Evolutionary conservation across 352 stramenopile genomes (phyloP).

Genomic region (Globisporangium camurandrum): DNA sequence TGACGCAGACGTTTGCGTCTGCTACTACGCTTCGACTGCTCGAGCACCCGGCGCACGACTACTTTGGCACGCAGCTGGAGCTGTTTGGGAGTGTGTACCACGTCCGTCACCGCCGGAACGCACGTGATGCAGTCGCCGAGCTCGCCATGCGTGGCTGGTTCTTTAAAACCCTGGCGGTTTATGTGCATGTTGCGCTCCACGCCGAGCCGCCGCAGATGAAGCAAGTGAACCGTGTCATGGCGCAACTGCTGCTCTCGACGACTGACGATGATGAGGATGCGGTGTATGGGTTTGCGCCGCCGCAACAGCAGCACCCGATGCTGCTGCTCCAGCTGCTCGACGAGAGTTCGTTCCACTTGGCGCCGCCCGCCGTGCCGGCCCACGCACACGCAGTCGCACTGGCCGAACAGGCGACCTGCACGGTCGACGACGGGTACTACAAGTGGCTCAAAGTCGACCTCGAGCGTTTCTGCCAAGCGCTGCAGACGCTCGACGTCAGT

Average conservation of each 20-base stretch:
- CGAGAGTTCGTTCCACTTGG: slow-evolving; percentile 56
- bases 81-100: slow-evolving; percentile 46
- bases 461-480: slow-evolving; percentile 52
- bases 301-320: slow-evolving; percentile 60
- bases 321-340: slow-evolving; percentile 60
- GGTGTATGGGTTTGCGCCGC: no score
- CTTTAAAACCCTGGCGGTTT: slow-evolving; percentile 72
- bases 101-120: slow-evolving; percentile 27
- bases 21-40: slow-evolving; percentile 37
- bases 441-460: slow-evolving; percentile 80
- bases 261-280: slow-evolving; percentile 21
- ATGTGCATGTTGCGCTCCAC: slow-evolving; percentile 63
- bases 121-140: slow-evolving; percentile 33
- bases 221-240: slow-evolving; percentile 56
- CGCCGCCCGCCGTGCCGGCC: slow-evolving; percentile 44
- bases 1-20: slow-evolving; percentile 68
- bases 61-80: slow-evolving; percentile 58
- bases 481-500: slow-evolving; percentile 58
- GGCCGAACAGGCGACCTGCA: slow-evolving; percentile 49
- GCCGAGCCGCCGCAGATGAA: slow-evolving; percentile 69
- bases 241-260: slow-evolving; percentile 26
- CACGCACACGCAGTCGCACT: slow-evolving; percentile 67
- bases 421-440: slow-evolving; percentile 60
- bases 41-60: slow-evolving; percentile 54
- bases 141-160: slow-evolving; percentile 82